Conservation (phyloP, 495 filamentous ascomycete genomes). For the Xylaria scruposa region DNA sequence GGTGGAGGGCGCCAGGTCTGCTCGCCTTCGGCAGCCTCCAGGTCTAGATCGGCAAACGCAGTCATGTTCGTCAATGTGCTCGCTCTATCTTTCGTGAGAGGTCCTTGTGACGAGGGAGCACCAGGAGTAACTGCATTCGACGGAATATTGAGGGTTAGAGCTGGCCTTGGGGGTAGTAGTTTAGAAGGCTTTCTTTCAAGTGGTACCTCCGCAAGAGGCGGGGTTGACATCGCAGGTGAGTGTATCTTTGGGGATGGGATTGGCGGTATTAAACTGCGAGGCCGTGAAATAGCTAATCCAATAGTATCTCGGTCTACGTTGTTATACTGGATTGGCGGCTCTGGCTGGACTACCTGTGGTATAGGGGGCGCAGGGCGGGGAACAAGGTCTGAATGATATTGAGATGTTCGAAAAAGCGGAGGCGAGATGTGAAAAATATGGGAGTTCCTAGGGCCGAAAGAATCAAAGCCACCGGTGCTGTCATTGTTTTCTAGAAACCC, state of each 20-base stretch:
- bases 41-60: conserved; percentile 51
- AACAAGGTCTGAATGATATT: conserved; percentile 14
- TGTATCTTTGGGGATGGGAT: conserved; percentile 25
- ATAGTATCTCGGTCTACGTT: conserved; percentile 40
- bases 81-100: conserved; percentile 37
- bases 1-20: conserved; percentile 51
- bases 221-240: conserved; percentile 12
- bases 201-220: conserved; percentile 1
- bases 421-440: conserved; percentile 43
- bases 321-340: conserved; percentile 34
- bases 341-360: conserved; percentile 31
- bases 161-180: conserved; percentile 40
- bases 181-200: conserved; percentile 27
- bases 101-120: conserved; percentile 26
- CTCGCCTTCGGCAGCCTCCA: conserved; percentile 35
- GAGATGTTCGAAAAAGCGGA: conserved; percentile 24
- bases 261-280: conserved; percentile 34
- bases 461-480: conserved; percentile 19
- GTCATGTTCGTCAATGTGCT: conserved; percentile 57
- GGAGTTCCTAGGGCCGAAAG: conserved; percentile 12
- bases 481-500: conserved; percentile 39
- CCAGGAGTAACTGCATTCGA: conserved; percentile 19
- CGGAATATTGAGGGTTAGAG: conserved; percentile 44
- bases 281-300: conserved; percentile 51
- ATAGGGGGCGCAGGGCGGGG: conserved; percentile 32